Conservation (phyloP, 176 grass and related monocot genomes). For the Oryza nivara region DNA sequence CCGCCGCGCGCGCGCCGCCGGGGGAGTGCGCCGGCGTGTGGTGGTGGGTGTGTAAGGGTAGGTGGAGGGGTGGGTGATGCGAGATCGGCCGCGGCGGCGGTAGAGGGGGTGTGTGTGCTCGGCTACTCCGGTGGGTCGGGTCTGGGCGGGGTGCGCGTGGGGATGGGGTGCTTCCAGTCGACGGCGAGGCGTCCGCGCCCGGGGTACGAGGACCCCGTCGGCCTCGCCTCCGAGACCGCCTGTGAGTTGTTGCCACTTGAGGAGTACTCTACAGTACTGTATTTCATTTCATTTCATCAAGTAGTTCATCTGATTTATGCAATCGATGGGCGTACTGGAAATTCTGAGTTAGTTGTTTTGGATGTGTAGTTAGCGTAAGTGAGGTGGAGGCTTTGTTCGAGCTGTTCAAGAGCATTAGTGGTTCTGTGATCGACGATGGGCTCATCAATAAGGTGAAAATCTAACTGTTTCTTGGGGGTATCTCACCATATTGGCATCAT, state of each 20-base stretch:
- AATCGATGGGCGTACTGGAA: not conserved
- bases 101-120: not conserved
- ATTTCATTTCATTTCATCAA: not conserved
- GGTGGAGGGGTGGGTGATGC: not conserved
- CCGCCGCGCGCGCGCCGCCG: not conserved
- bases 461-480: not conserved
- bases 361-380: constrained; percentile 73
- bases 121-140: constrained; percentile 28
- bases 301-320: not conserved
- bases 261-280: not conserved
- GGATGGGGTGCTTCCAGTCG: constrained; percentile 73
- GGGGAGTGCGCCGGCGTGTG: not conserved
- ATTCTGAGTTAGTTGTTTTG: constrained; percentile 1
- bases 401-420: constrained; percentile 95
- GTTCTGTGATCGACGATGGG: constrained; percentile 86
- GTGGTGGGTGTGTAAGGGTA: not conserved
- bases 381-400: constrained; percentile 94
- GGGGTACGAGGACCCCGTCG: constrained; percentile 84
- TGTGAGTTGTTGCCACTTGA: constrained; percentile 47
- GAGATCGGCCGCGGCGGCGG: constrained; percentile 22
- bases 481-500: not conserved
- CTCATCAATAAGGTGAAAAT: constrained; percentile 84
- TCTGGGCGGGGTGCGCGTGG: constrained; percentile 51
- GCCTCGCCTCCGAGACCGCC: constrained; percentile 76
- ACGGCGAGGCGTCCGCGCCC: constrained; percentile 68